Base-by-base conservation (phyloP, 2,329 filamentous ascomycete genomes). In the Pseudohalonectria lignicola region DNA sequence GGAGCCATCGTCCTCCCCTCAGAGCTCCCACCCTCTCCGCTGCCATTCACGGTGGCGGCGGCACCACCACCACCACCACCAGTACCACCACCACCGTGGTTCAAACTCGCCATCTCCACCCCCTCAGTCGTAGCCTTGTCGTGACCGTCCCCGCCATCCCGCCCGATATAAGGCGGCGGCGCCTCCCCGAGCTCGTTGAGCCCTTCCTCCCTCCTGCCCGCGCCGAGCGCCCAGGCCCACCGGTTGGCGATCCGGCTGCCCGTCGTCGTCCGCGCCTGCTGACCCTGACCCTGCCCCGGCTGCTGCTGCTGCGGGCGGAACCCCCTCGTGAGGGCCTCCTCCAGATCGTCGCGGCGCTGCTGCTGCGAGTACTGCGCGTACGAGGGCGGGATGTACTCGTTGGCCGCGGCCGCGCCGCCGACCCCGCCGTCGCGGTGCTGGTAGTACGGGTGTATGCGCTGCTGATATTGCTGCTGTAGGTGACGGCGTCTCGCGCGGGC, bases 101-200 rank as follows among this genome's bases (percentile, higher is more conserved):
- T 10, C 4, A 8, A 8, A 26, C 31, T 19, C 23, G 23, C 21
- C 34, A 31, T 19, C 21, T 37, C 37, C 11, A 21, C 37, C 9
- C 26, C 34, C 28, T 36, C 31, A 7, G 23, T 26, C 8, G 12
- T 12, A 26, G 23, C 8, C 23, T 26, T 26, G 8, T 12, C 23
- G 8, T 26, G 8, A 7, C 12, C 23, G 23, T 26, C 23, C 8
- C 12, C 12, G 8, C 7, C 8, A n/a, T n/a, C n/a, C 23, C 23
- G 23, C 12, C 31, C 31, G 4, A 21, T 44, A 39, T 52, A 52
- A 4, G 49, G 49, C 38, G 49, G 49, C 29, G 49, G 49, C 8
- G 49, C 47, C 42, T 51, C 49, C 28, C 49, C 49, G 2, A 48
- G 41, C 43, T 51, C 49, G 35, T 52, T 46, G 13, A 52, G 45